phyloP scores from a whole-genome alignment of 805 yeast species.

The Myxozyma udenii region DNA sequence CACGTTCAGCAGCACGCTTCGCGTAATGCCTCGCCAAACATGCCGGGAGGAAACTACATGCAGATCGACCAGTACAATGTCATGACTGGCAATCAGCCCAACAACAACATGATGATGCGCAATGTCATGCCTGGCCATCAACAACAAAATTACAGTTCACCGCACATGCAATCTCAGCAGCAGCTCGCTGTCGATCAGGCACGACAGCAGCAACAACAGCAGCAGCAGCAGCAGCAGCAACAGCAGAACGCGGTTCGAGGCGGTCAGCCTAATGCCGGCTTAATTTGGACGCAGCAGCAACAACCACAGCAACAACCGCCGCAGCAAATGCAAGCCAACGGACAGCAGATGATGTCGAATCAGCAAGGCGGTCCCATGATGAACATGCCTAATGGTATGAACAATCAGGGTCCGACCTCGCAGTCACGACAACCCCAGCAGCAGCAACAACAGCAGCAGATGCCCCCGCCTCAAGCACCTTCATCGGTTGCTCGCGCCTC shows the following conservation, averaged over 20 bases:
- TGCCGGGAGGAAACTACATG: conserved; percentile 30
- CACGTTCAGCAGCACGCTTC: conserved; percentile 7
- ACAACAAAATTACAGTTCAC: conserved; percentile 8
- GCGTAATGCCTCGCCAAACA: conserved; percentile 36
- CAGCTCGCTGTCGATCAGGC: background rate
- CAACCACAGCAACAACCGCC: conserved; percentile 2
- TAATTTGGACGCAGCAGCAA: conserved; percentile 21
- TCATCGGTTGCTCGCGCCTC: conserved; percentile 12
- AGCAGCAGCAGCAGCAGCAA: conserved; percentile 7
- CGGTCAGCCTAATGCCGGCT: conserved; percentile 7
- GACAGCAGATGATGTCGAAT: conserved; percentile 4
- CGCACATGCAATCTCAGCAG: conserved; percentile 16
- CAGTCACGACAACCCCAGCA: conserved; percentile 18
- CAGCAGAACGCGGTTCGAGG: conserved; percentile 12
- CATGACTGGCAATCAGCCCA: conserved; percentile 32
- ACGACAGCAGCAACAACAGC: conserved; percentile 4
- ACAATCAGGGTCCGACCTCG: background rate
- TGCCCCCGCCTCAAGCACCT: conserved; percentile 28
- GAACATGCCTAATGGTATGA: background rate
- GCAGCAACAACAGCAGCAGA: conserved; percentile 22
- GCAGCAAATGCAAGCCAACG: conserved; percentile 4
- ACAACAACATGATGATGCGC: conserved; percentile 25
- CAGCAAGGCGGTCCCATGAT: conserved; percentile 7
- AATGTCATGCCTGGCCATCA: conserved; percentile 17
- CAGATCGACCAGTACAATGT: conserved; percentile 36